Percentiles rank a stretch among this genome's conserved stretches.
These are phyloP conservation scores for Symbiodinium pilosum DNA, from an alignment of 73 alveolate genomes.

Conservation along the genomic window DNA sequence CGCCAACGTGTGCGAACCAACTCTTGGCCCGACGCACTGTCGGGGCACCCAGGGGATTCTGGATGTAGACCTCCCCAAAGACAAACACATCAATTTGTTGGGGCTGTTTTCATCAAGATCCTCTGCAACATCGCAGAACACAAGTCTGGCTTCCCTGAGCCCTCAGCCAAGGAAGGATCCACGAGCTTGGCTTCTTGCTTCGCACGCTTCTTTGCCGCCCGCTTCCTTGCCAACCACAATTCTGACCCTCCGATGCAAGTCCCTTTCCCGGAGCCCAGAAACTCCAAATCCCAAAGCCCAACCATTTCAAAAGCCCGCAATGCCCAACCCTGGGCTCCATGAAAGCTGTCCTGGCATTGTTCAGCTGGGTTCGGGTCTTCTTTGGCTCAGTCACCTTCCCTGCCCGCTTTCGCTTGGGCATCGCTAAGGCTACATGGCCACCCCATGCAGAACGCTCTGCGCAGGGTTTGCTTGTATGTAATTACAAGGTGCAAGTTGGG, in stretches of 20 bases:
- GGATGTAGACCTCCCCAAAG: slow-evolving; percentile 60
- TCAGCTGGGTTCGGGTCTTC: not conserved
- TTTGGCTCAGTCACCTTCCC: not conserved
- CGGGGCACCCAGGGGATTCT: slow-evolving; percentile 60
- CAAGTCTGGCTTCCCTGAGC: not conserved
- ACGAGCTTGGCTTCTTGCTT: slow-evolving; percentile 22
- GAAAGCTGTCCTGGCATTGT: slow-evolving; percentile 12
- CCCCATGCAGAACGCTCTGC: not conserved
- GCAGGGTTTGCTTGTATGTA: not conserved
- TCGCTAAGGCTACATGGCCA: not conserved
- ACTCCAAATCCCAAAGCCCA: too few relatives aligned
- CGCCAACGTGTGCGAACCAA: slow-evolving; percentile 11
- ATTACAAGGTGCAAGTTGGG: not conserved
- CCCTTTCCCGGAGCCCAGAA: too few relatives aligned
- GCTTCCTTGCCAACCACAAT: slow-evolving; percentile 49
- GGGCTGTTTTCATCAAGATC: not conserved
- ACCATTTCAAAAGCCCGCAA: too few relatives aligned
- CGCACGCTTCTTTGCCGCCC: slow-evolving; percentile 74
- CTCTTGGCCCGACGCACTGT: slow-evolving; percentile 30
- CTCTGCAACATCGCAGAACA: too few relatives aligned
- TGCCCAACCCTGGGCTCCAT: too few relatives aligned
- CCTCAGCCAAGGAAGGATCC: slow-evolving; percentile 46
- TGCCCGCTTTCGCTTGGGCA: slow-evolving; percentile 2
- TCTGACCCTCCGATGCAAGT: too few relatives aligned
- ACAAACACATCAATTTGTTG: too few relatives aligned